Conservation (phyloP, 2,329 filamentous ascomycete species). For the Penicillium verrucosum region DNA sequence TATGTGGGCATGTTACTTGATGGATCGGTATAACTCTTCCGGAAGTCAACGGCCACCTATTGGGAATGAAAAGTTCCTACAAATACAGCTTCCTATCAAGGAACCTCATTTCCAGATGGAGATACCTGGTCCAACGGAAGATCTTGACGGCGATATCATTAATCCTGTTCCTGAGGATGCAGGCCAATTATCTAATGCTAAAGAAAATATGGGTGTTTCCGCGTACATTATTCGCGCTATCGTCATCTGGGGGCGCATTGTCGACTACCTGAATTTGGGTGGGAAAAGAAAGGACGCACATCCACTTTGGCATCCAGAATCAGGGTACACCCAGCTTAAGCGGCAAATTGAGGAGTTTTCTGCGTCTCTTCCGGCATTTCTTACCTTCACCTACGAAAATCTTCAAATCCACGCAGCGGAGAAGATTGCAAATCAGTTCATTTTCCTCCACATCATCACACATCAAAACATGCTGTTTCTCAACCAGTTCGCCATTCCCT, state of each 20-base stretch:
- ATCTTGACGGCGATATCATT: conserved; percentile 67
- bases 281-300: conserved; percentile 74
- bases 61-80: conserved; percentile 81
- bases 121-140: conserved; percentile 82
- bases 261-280: conserved; percentile 86
- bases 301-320: conserved; percentile 79
- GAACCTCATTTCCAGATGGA: conserved; percentile 89
- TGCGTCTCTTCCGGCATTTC: conserved; percentile 62
- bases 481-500: conserved; percentile 77
- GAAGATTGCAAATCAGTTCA: conserved; percentile 82
- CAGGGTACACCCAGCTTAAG: conserved; percentile 68
- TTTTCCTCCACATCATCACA: conserved; percentile 85
- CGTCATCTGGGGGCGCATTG: conserved; percentile 83
- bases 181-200: conserved; percentile 63
- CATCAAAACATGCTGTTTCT: conserved; percentile 89
- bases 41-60: conserved; percentile 90
- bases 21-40: conserved; percentile 97
- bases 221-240: conserved; percentile 85
- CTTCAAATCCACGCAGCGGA: conserved; percentile 80
- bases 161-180: conserved; percentile 61
- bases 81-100: conserved; percentile 85
- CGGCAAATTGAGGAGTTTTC: conserved; percentile 69
- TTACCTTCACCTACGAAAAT: conserved; percentile 79
- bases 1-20: conserved; percentile 98
- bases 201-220: conserved; percentile 88